Base-by-base conservation (phyloP, 345 rosid genomes). In the Streptanthus diversifolius region DNA sequence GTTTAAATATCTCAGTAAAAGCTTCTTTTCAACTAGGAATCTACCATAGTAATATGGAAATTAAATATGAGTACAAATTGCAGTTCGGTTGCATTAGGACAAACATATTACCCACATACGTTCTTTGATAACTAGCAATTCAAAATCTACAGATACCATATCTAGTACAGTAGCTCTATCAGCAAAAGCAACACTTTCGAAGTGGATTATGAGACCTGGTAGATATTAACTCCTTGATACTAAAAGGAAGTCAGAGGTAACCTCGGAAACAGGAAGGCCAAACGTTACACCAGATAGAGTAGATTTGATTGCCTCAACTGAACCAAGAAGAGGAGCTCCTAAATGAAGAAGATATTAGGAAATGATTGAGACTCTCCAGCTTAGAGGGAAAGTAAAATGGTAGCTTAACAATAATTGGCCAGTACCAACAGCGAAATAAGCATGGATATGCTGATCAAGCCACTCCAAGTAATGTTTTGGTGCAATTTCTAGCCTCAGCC, bases 211-310 rank as follows among this genome's bases (percentile, higher is more conserved):
- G 18, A 24, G 70, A 45, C 54, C 11, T 40, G 29, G 53, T 33
- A 35, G 18, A 12, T 13, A 71, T 49, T 10, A 36, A 65, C 32
- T 33, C 43, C 30, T 30, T 41, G 19, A 58, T 0, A 70, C 33
- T 13, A 40, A 77, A 60, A 29, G 19, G 71, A 76, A 79, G 68
- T 63, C 67, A 75, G 77, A 81, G 66, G 79, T 64, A 72, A 95
- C 99, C 99, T 91, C 98, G 65, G 99, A 84, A 77, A 95, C 71
- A 74, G 98, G 99, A 84, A 95, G 91, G 74, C 98, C 99, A 79
- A 81, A 91, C 40, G 96, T 88, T 63, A 79, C 76, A 73, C 99
- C 99, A 74, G 91, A 88, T 55, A 95, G 90, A 52, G 89, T 54
- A 54, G 80, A 96, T 83, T 88, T 90, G 66, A 95, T 70, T 15